Conservation (phyloP, 139 green algal species). For the Chlorokybus atmophyticus region DNA sequence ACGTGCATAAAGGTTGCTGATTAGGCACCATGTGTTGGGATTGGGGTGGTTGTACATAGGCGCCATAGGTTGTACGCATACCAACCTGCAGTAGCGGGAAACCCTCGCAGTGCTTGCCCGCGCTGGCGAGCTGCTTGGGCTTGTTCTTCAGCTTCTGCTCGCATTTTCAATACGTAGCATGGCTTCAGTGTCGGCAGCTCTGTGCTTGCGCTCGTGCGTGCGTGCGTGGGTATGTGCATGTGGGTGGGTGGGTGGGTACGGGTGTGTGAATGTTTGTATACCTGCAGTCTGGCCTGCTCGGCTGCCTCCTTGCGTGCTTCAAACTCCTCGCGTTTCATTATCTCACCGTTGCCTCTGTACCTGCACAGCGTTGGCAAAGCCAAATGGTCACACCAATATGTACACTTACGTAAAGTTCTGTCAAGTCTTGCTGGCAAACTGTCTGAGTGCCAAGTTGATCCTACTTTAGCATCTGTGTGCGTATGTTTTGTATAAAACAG, state of each 20-base stretch:
- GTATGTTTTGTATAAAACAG: too few relatives aligned
- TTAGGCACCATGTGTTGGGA: background rate
- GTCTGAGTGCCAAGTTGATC: too few relatives aligned
- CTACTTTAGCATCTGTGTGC: too few relatives aligned
- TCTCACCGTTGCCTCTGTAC: constrained; percentile 71
- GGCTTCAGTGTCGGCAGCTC: too few relatives aligned
- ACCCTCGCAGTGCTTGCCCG: constrained; percentile 52
- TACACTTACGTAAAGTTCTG: too few relatives aligned
- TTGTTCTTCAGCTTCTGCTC: constrained; percentile 49
- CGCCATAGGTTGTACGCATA: background rate
- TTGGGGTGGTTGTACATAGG: background rate
- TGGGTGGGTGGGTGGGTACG: too few relatives aligned
- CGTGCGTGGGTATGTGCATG: too few relatives aligned
- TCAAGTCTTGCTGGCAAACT: too few relatives aligned
- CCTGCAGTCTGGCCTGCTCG: constrained; percentile 49
- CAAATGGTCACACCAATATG: too few relatives aligned
- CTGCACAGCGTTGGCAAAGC: too few relatives aligned
- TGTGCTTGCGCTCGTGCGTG: too few relatives aligned
- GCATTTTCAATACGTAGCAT: too few relatives aligned
- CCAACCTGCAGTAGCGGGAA: constrained; percentile 55
- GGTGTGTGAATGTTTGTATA: constrained; percentile 42
- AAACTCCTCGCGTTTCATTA: constrained; percentile 77
- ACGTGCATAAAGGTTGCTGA: background rate
- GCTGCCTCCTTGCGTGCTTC: constrained; percentile 56
- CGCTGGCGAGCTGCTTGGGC: constrained; percentile 52